Percentiles rank a stretch among this genome's conserved stretches.
These are phyloP conservation scores for Raddia distichophylla DNA, from an alignment of 176 grass and related monocot species.

Conservation along the genomic window DNA sequence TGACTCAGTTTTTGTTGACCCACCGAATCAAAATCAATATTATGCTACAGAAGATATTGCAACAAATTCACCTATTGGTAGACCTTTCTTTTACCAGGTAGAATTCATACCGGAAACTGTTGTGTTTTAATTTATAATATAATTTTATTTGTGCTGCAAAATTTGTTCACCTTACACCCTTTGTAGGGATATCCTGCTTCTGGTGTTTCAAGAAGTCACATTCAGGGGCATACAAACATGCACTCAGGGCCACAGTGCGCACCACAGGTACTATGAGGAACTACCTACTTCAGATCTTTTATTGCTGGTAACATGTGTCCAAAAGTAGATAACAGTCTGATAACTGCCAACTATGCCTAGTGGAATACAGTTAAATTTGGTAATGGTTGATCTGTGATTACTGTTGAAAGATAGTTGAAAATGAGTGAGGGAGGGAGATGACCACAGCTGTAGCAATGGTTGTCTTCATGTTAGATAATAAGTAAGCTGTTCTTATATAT, in stretches of 20 bases:
- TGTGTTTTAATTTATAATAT: conserved; percentile 45
- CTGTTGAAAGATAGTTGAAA: not conserved
- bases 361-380: conserved; percentile 11
- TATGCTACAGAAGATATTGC: conserved; percentile 60
- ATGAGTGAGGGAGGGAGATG: too few species aligned
- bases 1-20: conserved; percentile 51
- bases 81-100: conserved; percentile 80
- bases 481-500: not conserved
- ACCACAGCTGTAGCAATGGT: not conserved
- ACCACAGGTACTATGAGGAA: conserved; percentile 54
- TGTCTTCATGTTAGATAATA: not conserved
- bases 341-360: conserved; percentile 22
- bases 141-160: conserved; percentile 35
- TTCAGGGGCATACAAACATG: conserved; percentile 62
- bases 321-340: conserved; percentile 14
- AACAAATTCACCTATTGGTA: conserved; percentile 51
- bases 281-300: conserved; percentile 21
- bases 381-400: not conserved
- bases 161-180: conserved; percentile 35
- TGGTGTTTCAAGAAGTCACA: conserved; percentile 65
- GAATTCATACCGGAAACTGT: conserved; percentile 11
- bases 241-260: conserved; percentile 64
- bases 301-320: not conserved
- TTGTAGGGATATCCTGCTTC: conserved; percentile 64
- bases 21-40: conserved; percentile 65